Conservation (phyloP, 306 rosid species). For the Casuarina cunninghamiana region DNA sequence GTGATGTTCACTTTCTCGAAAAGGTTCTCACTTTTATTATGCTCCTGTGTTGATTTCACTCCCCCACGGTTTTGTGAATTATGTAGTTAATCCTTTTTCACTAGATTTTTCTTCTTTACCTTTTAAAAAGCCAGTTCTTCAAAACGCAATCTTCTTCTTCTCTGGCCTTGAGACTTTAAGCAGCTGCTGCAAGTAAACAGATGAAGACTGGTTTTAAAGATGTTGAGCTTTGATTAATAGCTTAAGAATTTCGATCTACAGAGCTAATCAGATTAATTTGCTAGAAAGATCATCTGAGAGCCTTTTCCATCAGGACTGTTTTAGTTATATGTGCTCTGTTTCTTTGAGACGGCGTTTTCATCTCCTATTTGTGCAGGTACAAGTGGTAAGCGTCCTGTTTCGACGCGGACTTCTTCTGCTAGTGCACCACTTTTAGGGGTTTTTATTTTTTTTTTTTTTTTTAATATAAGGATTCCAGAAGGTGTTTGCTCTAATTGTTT, state of each 20-base stretch:
- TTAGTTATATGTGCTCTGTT: too few relatives aligned
- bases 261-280: neutral
- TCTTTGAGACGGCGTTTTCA: too few relatives aligned
- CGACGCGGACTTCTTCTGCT: too few relatives aligned
- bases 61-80: neutral
- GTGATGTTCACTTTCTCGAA: constrained; percentile 28
- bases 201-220: too few relatives aligned
- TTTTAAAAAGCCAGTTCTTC: neutral
- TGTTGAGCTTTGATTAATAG: neutral
- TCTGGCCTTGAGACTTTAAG: neutral
- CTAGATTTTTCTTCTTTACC: neutral
- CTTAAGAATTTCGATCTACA: neutral
- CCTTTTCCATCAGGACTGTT: too few relatives aligned
- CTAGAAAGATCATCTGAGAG: neutral
- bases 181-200: neutral
- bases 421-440: too few relatives aligned
- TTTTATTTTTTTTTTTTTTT: too few relatives aligned
- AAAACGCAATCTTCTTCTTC: too few relatives aligned
- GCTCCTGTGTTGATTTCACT: neutral
- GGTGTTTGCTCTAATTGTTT: too few relatives aligned
- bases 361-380: too few relatives aligned
- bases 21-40: constrained; percentile 13
- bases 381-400: too few relatives aligned
- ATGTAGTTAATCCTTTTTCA: neutral
- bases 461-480: too few relatives aligned